A percentile compares a stretch with the other conserved stretches of the same genome.
Conservation (phyloP, 495 filamentous ascomycete species). For the Amorphotheca resinae region DNA sequence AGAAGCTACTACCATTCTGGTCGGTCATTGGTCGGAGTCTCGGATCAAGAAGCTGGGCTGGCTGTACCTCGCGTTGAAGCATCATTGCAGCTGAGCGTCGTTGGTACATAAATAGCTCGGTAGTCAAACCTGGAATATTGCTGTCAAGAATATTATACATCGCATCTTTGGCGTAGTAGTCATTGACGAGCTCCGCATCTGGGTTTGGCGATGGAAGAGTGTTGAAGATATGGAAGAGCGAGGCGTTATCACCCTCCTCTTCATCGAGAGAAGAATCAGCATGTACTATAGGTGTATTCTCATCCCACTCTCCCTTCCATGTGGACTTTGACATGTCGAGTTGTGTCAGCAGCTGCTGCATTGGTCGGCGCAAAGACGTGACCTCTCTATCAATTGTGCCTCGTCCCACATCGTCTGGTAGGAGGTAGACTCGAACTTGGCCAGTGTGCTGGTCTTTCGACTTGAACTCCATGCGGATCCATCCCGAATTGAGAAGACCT, state of each 20-base stretch:
- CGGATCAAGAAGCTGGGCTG: constrained; percentile 57
- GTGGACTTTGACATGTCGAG: constrained; percentile 43
- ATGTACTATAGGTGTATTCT: constrained; percentile 1
- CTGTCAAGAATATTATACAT: constrained; percentile 50
- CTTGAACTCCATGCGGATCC: constrained; percentile 32
- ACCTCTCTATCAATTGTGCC: constrained; percentile 32
- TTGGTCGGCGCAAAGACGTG: constrained; percentile 28
- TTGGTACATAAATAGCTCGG: constrained; percentile 66
- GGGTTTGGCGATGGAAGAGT: constrained; percentile 62
- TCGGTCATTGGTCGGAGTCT: constrained; percentile 45
- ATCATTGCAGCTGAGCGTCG: constrained; percentile 71
- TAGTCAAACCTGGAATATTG: constrained; percentile 48
- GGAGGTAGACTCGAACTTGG: constrained; percentile 47
- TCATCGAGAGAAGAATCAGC: constrained; percentile 8
- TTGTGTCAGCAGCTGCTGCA: constrained; percentile 37
- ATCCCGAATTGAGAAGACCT: constrained; percentile 23
- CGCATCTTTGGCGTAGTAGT: constrained; percentile 43
- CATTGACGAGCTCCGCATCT: constrained; percentile 33
- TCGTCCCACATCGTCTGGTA: constrained; percentile 54
- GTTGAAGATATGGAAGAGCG: constrained; percentile 80
- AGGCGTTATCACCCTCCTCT: constrained; percentile 32
- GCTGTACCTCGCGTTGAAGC: constrained; percentile 67
- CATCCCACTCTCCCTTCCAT: constrained; percentile 39
- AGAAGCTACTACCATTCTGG: constrained; percentile 53
- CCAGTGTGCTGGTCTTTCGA: constrained; percentile 13